These are phyloP conservation scores for Rhodosporidiobolus sp. DNA, from an alignment of 768 basidiomycete genomes.

Conservation along the genomic window DNA sequence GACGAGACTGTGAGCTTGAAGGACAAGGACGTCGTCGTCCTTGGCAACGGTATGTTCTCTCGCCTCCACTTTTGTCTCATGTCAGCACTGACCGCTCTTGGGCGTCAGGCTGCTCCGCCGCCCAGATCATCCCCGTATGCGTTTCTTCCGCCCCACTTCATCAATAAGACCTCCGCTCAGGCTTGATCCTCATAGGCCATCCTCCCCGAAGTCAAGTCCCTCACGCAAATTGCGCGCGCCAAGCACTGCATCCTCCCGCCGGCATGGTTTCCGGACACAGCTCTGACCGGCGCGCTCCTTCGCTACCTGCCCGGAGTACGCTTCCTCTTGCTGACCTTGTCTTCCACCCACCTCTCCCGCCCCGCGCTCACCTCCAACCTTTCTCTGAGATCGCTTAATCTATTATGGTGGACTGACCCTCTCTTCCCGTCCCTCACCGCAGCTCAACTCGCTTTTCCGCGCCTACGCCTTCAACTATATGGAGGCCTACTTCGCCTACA, in stretches of 20 bases:
- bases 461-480: neutral
- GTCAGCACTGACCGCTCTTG: neutral
- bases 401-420: too few relatives aligned
- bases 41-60: constrained; percentile 37
- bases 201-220: constrained; percentile 12
- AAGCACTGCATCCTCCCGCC: constrained; percentile 34
- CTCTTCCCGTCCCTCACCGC: too few relatives aligned
- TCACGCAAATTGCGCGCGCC: constrained; percentile 39
- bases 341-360: neutral
- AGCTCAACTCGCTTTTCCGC: constrained; percentile 19
- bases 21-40: constrained; percentile 41
- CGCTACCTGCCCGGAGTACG: constrained; percentile 10
- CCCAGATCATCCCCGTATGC: constrained; percentile 38
- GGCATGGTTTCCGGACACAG: neutral
- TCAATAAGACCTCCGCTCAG: neutral
- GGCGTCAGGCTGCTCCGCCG: constrained; percentile 35
- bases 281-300: neutral
- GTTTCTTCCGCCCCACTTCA: neutral
- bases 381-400: too few relatives aligned
- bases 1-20: constrained; percentile 22
- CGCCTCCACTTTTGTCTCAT: neutral
- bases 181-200: constrained; percentile 17
- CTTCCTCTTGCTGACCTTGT: neutral
- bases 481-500: constrained; percentile 16
- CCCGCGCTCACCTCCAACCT: neutral